Evolutionary conservation across 257 asterid species (phyloP).

Genomic region (Solanum peruvianum): DNA sequence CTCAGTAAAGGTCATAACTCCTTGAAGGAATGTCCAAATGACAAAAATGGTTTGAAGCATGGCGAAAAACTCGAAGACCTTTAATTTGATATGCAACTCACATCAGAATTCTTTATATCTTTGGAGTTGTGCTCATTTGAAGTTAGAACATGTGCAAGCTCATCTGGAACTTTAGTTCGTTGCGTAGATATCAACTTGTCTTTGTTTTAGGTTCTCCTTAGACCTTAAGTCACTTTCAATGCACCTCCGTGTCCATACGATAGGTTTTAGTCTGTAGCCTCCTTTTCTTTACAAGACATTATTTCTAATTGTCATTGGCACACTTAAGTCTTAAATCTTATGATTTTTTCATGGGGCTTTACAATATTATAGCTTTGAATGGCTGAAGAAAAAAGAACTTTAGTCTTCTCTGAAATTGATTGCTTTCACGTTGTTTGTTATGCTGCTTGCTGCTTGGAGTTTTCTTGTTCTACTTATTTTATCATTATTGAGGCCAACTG

Average conservation of each 20-base stretch:
- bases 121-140: not conserved
- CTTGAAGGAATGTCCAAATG: not conserved
- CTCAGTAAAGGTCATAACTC: not conserved
- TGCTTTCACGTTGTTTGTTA: not conserved
- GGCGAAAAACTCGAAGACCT: not conserved
- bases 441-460: not conserved
- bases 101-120: not conserved
- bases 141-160: not conserved
- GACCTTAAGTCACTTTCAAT: not conserved
- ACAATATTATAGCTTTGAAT: not conserved
- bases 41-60: not conserved
- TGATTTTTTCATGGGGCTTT: not conserved
- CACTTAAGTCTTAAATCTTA: not conserved
- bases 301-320: not conserved
- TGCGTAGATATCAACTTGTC: not conserved
- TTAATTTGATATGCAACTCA: not conserved
- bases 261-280: not conserved
- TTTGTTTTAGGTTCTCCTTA: not conserved
- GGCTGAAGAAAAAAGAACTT: not conserved
- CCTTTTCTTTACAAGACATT: not conserved
- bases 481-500: not conserved
- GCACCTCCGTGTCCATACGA: not conserved
- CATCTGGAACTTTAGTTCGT: not conserved
- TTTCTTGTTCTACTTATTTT: not conserved
- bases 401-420: not conserved